Evolutionary conservation across 306 rosid species (phyloP).

Genomic region (Dalbergia cochinchinensis): DNA sequence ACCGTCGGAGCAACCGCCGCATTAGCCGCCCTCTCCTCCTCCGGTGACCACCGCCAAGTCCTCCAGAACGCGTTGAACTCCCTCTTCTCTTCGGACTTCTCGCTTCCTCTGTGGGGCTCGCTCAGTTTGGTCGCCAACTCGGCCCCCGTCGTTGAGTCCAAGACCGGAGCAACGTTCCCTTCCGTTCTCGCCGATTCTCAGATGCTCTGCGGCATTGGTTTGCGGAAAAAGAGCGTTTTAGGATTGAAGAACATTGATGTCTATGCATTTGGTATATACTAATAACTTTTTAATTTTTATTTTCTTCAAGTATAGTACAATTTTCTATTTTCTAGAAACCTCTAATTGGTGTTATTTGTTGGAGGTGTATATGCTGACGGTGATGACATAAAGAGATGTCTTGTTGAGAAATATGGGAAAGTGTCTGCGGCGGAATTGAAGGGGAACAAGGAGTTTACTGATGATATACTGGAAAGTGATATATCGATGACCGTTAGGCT

Average conservation of each 20-base stretch:
- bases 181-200: slow-evolving; percentile 68
- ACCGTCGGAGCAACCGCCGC: slow-evolving; percentile 39
- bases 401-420: slow-evolving; percentile 70
- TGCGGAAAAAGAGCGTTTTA: slow-evolving; percentile 73
- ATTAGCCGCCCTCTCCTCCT: slow-evolving; percentile 51
- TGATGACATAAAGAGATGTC: slow-evolving; percentile 59
- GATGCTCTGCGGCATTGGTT: slow-evolving; percentile 81
- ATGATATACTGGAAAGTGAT: slow-evolving; percentile 80
- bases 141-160: slow-evolving; percentile 60
- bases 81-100: slow-evolving; percentile 52
- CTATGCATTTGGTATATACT: slow-evolving; percentile 76
- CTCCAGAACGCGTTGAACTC: slow-evolving; percentile 59
- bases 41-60: slow-evolving; percentile 48
- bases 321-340: too few species aligned
- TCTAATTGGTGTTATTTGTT: slow-evolving; percentile 22
- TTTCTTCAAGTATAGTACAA: background rate
- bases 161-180: slow-evolving; percentile 75
- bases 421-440: slow-evolving; percentile 59
- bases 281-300: background rate
- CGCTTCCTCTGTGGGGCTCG: slow-evolving; percentile 73
- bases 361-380: slow-evolving; percentile 87
- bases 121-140: slow-evolving; percentile 65
- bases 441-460: slow-evolving; percentile 66
- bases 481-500: slow-evolving; percentile 82
- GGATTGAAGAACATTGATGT: slow-evolving; percentile 92